Conservation (phyloP, 352 stramenopile species). For the Phytopythium ostracodes region DNA sequence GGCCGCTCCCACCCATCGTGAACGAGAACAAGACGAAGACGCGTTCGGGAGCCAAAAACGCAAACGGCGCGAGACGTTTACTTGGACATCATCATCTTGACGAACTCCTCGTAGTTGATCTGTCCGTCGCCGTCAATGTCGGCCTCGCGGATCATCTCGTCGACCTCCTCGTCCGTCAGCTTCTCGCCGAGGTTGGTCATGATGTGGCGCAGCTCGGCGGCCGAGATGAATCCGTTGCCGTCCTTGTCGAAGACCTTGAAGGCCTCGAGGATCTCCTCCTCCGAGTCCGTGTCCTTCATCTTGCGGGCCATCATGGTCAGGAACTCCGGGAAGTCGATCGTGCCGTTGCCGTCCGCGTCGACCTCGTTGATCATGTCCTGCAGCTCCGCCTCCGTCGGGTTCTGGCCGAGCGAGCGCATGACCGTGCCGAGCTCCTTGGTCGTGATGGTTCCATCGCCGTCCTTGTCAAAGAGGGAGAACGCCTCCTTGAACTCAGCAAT, state of each 20-base stretch:
- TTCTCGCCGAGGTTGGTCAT: slow-evolving; percentile 99
- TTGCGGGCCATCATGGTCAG: slow-evolving; percentile 99
- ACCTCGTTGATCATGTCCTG: slow-evolving; percentile 99
- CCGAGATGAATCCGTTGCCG: slow-evolving; percentile 98
- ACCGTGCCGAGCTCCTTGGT: slow-evolving; percentile 99
- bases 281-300: slow-evolving; percentile 99
- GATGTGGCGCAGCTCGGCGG: slow-evolving; percentile 97
- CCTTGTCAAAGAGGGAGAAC: slow-evolving; percentile 99
- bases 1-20: background rate
- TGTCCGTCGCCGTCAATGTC: slow-evolving; percentile 98
- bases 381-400: slow-evolving; percentile 97
- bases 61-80: slow-evolving; percentile 36
- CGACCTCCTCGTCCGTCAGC: slow-evolving; percentile 97
- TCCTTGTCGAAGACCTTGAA: slow-evolving; percentile 99
- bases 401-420: slow-evolving; percentile 98
- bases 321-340: slow-evolving; percentile 99
- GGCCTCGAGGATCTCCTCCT: slow-evolving; percentile 98
- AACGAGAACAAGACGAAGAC: no score
- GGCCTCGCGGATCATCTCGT: slow-evolving; percentile 99
- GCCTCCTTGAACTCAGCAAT: slow-evolving; percentile 99
- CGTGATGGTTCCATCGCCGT: slow-evolving; percentile 98
- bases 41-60: background rate
- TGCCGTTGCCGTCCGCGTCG: slow-evolving; percentile 98
- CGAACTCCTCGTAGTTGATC: slow-evolving; percentile 99
- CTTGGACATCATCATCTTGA: slow-evolving; percentile 99